These are phyloP conservation scores for Ophioceras dolichostomum DNA, from an alignment of 2,329 filamentous ascomycete genomes.

Conservation along the genomic window DNA sequence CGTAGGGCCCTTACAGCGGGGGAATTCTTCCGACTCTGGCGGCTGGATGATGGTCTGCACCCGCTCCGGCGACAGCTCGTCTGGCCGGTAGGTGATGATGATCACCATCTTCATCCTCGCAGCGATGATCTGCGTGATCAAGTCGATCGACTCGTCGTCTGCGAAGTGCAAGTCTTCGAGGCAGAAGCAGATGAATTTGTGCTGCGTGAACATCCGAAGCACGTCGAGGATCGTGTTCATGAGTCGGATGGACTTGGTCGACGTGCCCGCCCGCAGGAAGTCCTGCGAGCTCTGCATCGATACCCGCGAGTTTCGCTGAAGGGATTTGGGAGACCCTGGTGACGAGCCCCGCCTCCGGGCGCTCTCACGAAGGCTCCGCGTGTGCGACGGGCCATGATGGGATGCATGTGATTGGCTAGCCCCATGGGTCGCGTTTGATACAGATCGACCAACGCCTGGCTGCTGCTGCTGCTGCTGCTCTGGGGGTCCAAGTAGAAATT, in stretches of 20 bases:
- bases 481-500: conserved; percentile 52
- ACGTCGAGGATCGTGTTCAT: conserved; percentile 86
- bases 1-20: conserved; percentile 34
- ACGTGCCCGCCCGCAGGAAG: conserved; percentile 43
- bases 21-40: conserved; percentile 36
- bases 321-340: conserved; percentile 17
- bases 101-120: conserved; percentile 72
- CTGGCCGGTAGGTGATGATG: conserved; percentile 62
- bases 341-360: conserved; percentile 18
- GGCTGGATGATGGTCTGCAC: conserved; percentile 43
- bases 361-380: conserved; percentile 10
- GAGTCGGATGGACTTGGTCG: conserved; percentile 57
- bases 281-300: conserved; percentile 44
- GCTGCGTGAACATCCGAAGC: conserved; percentile 64
- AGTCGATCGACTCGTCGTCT: conserved; percentile 73
- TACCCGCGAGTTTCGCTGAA: conserved; percentile 21
- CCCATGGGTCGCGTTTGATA: conserved; percentile 21
- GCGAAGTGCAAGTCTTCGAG: conserved; percentile 86
- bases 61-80: conserved; percentile 46
- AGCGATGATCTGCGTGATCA: conserved; percentile 69
- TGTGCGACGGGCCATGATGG: conserved; percentile 11
- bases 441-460: conserved; percentile 18
- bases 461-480: too few species aligned
- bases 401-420: too few species aligned
- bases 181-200: conserved; percentile 81